phyloP scores from a whole-genome alignment of 805 yeast species.

The Wickerhamomyces rabaulensis region DNA sequence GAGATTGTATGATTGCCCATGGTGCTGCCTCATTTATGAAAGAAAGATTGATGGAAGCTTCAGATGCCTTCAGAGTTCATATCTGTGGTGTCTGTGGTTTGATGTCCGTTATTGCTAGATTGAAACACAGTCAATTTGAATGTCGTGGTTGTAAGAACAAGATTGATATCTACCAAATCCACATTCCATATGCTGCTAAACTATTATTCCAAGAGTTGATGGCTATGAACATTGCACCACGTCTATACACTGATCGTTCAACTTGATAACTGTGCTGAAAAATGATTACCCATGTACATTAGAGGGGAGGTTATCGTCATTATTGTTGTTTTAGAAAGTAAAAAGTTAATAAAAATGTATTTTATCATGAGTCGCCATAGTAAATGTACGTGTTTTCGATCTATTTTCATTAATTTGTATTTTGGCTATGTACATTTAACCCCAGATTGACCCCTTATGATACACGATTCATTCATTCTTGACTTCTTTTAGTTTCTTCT shows the following conservation, averaged over 20 bases:
- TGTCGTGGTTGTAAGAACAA: conserved; percentile 98
- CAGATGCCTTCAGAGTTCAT: conserved; percentile 97
- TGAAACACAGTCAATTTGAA: conserved; percentile 96
- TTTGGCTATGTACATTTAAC: neutral
- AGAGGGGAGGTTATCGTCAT: conserved; percentile 14
- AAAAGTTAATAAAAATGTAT: neutral
- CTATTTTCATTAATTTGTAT: neutral
- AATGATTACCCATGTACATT: neutral
- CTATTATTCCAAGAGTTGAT: conserved; percentile 96
- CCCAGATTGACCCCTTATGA: neutral
- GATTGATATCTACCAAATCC: conserved; percentile 95
- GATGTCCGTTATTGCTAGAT: conserved; percentile 95
- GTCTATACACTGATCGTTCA: conserved; percentile 91
- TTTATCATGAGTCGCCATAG: neutral
- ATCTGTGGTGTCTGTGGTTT: conserved; percentile 98
- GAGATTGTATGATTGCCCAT: conserved; percentile 99
- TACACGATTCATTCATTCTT: neutral
- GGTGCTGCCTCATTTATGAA: conserved; percentile 98
- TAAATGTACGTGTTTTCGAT: neutral
- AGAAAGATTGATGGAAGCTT: conserved; percentile 97
- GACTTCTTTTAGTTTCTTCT: conserved; percentile 31
- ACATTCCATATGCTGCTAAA: conserved; percentile 98
- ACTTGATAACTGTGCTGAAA: neutral
- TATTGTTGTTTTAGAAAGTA: conserved; percentile 15
- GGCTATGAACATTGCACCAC: conserved; percentile 99